Evolutionary conservation across 129 eudicot genomes (phyloP).

Genomic region (Heracleum sosnowskyi): DNA sequence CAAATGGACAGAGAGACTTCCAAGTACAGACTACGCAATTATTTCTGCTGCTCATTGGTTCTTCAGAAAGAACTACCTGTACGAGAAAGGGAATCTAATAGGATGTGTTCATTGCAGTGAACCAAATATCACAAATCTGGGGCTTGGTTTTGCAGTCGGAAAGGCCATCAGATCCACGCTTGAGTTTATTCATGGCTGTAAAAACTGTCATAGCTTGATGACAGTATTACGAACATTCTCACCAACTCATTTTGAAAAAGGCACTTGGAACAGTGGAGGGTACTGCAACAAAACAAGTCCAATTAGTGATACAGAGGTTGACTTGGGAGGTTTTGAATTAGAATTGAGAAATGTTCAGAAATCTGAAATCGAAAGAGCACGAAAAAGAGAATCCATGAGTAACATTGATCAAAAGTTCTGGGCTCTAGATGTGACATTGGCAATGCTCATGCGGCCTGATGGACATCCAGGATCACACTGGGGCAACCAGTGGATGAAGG

Average conservation of each 20-base stretch:
- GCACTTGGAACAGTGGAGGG: constrained; percentile 48
- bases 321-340: constrained; percentile 4
- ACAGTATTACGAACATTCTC: constrained; percentile 41
- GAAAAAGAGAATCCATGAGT: constrained; percentile 5
- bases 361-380: constrained; percentile 39
- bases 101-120: constrained; percentile 44
- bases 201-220: constrained; percentile 20
- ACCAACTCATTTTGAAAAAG: constrained; percentile 50
- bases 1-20: constrained; percentile 32
- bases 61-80: constrained; percentile 28
- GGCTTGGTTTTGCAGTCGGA: constrained; percentile 25
- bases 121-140: constrained; percentile 27
- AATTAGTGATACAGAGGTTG: constrained; percentile 8
- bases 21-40: constrained; percentile 25
- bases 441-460: constrained; percentile 46
- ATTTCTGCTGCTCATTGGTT: constrained; percentile 49
- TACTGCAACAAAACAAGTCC: constrained; percentile 38
- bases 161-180: constrained; percentile 30
- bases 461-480: constrained; percentile 43
- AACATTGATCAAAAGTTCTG: constrained; percentile 24
- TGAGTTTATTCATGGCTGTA: constrained; percentile 26
- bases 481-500: constrained; percentile 46
- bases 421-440: constrained; percentile 35
- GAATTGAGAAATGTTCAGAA: constrained; percentile 26
- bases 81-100: constrained; percentile 21